phyloP scores from a whole-genome alignment of 192 early-diverging fungal species.

The Entomortierella chlamydospora region DNA sequence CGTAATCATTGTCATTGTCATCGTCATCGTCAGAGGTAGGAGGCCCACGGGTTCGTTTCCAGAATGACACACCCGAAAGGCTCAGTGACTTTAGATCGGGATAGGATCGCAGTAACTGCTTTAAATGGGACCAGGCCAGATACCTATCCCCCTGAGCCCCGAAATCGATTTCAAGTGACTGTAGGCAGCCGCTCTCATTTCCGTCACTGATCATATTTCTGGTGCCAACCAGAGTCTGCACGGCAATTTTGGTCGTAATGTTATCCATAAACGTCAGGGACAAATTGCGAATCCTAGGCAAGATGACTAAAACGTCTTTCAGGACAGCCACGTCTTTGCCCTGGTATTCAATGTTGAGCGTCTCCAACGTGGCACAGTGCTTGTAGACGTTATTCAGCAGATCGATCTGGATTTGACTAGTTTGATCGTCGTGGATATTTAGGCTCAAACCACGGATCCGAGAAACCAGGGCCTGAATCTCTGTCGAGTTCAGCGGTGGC shows the following conservation, averaged over 20 bases:
- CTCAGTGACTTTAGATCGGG: neutral
- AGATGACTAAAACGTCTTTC: neutral
- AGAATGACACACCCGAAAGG: neutral
- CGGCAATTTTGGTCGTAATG: neutral
- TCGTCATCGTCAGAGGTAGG: neutral
- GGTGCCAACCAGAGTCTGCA: neutral
- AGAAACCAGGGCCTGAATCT: neutral
- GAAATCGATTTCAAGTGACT: neutral
- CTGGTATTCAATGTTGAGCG: slow-evolving; percentile 9
- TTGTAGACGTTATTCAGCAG: slow-evolving; percentile 6
- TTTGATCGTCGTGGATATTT: neutral
- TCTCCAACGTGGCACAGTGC: neutral
- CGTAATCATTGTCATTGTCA: neutral
- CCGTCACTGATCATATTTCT: neutral
- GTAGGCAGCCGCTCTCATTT: neutral
- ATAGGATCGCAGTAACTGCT: neutral
- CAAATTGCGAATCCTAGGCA: neutral
- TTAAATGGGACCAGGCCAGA: neutral
- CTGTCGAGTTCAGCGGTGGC: neutral
- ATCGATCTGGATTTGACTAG: neutral
- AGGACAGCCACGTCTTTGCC: slow-evolving; percentile 2
- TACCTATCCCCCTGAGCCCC: neutral
- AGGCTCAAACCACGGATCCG: neutral
- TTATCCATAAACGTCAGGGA: slow-evolving; percentile 1
- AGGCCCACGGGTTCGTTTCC: neutral